These are phyloP conservation scores for Quercus suber DNA, from an alignment of 306 rosid genomes.

Conservation along the genomic window DNA sequence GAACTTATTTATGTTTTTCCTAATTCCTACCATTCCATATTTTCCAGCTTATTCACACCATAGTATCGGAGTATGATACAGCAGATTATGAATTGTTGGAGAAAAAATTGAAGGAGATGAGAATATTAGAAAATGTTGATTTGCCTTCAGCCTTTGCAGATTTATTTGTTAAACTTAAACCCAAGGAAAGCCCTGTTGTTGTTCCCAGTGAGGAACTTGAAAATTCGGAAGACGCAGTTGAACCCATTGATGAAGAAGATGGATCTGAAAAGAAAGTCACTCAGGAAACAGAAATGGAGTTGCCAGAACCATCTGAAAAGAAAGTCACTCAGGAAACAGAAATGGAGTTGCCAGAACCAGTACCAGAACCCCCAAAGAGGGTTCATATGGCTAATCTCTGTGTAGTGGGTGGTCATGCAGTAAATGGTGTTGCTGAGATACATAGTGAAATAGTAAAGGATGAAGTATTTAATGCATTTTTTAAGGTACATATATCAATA, in stretches of 20 bases:
- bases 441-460: constrained; percentile 95
- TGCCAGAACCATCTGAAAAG: constrained; percentile 46
- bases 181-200: constrained; percentile 34
- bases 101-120: constrained; percentile 78
- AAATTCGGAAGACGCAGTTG: constrained; percentile 29
- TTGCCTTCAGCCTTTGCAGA: constrained; percentile 64
- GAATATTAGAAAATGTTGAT: constrained; percentile 90
- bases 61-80: constrained; percentile 72
- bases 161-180: constrained; percentile 53
- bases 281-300: constrained; percentile 40
- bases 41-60: constrained; percentile 68
- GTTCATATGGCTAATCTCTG: constrained; percentile 97
- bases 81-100: constrained; percentile 56
- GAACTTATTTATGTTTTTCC: constrained; percentile 26
- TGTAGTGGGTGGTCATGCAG: constrained; percentile 98
- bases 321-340: constrained; percentile 34
- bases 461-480: constrained; percentile 88
- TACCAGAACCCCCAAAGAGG: constrained; percentile 76
- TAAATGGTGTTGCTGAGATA: constrained; percentile 98
- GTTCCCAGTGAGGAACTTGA: constrained; percentile 37
- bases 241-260: constrained; percentile 15
- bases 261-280: constrained; percentile 23
- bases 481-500: constrained; percentile 47
- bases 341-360: constrained; percentile 48
- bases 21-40: constrained; percentile 28